Evolutionary conservation across 1,284 basidiomycete genomes (phyloP).

Genomic region (Porodaedalea pini): DNA sequence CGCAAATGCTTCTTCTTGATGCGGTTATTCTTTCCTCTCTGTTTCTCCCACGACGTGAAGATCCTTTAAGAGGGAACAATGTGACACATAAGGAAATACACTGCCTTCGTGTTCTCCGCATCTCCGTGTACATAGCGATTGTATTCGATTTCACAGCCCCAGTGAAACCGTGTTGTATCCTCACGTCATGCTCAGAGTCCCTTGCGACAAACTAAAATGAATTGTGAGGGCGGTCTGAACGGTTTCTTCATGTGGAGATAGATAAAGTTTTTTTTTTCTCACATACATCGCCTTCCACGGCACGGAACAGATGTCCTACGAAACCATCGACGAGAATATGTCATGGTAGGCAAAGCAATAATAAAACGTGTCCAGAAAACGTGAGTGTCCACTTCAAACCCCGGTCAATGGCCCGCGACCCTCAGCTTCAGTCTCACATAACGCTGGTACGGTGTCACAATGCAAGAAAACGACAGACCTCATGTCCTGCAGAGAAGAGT

Average conservation of each 20-base stretch:
- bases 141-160: neutral
- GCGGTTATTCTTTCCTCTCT: neutral
- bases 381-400: neutral
- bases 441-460: neutral
- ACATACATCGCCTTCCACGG: neutral
- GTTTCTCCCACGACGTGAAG: neutral
- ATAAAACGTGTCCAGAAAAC: neutral
- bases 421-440: neutral
- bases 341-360: slow-evolving; percentile 4
- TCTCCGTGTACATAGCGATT: neutral
- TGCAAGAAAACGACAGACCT: neutral
- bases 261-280: neutral
- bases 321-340: neutral
- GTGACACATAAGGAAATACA: neutral
- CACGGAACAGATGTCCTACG: neutral
- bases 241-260: neutral
- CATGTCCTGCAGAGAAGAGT: neutral
- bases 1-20: neutral
- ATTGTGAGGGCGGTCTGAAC: neutral
- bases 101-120: neutral
- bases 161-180: no score
- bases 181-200: neutral
- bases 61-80: neutral
- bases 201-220: neutral
- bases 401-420: neutral